Conservation (phyloP, 2,329 filamentous ascomycete genomes). For the Talaromyces amestolkiae region DNA sequence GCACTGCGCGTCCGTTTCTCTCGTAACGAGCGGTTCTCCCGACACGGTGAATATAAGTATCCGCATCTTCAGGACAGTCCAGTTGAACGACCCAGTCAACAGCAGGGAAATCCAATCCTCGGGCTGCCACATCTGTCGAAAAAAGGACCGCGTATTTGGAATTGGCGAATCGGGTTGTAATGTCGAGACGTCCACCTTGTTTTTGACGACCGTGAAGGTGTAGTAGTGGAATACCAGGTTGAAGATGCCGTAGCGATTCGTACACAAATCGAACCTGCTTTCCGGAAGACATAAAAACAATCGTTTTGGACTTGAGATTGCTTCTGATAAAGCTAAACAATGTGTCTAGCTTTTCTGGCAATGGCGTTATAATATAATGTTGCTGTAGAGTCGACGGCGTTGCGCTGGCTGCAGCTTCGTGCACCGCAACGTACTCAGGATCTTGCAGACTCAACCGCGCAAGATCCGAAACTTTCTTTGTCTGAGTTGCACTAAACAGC, state of each 20-base stretch:
- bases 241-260: slow-evolving; percentile 86
- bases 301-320: slow-evolving; percentile 88
- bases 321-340: slow-evolving; percentile 89
- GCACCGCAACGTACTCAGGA: slow-evolving; percentile 92
- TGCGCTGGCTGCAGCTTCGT: slow-evolving; percentile 74
- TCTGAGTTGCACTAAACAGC: slow-evolving; percentile 95
- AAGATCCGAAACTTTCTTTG: slow-evolving; percentile 87
- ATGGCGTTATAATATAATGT: slow-evolving; percentile 81
- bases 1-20: slow-evolving; percentile 77
- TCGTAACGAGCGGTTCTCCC: slow-evolving; percentile 93
- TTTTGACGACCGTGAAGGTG: slow-evolving; percentile 95
- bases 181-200: slow-evolving; percentile 81
- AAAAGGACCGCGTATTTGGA: slow-evolving; percentile 86
- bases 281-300: slow-evolving; percentile 91
- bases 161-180: slow-evolving; percentile 76
- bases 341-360: slow-evolving; percentile 86
- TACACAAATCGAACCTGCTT: slow-evolving; percentile 97
- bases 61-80: slow-evolving; percentile 94
- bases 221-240: slow-evolving; percentile 87
- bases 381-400: slow-evolving; percentile 85
- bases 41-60: slow-evolving; percentile 96
- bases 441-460: slow-evolving; percentile 83
- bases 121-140: slow-evolving; percentile 89
- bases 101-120: slow-evolving; percentile 91
- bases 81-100: slow-evolving; percentile 99